These are phyloP conservation scores for Fusarium albosuccineum DNA, from an alignment of 2,329 filamentous ascomycete genomes.

Conservation along the genomic window DNA sequence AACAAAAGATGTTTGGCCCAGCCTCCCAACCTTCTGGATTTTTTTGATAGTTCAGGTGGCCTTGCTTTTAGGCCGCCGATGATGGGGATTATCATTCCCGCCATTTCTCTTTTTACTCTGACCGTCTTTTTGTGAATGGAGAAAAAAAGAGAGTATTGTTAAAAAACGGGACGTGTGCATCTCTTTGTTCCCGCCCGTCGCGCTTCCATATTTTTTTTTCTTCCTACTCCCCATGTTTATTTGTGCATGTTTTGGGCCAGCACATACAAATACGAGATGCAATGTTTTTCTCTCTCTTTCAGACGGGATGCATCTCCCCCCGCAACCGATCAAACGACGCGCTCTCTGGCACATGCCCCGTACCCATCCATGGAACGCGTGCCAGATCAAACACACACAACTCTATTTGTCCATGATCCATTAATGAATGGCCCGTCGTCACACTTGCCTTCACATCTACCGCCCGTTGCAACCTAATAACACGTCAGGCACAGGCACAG, in stretches of 20 bases:
- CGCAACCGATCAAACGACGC: constrained; percentile 42
- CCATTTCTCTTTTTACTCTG: constrained; percentile 1
- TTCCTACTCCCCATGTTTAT: constrained; percentile 29
- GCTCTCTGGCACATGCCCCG: constrained; percentile 16
- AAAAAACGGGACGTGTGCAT: not conserved
- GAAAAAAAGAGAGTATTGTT: not conserved
- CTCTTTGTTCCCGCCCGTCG: not conserved
- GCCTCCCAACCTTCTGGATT: constrained; percentile 6
- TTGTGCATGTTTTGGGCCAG: constrained; percentile 30
- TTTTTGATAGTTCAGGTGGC: not conserved
- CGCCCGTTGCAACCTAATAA: too few species aligned
- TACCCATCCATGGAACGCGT: constrained; percentile 25
- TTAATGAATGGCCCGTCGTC: not conserved
- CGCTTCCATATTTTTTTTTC: constrained; percentile 18
- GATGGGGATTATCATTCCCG: not conserved
- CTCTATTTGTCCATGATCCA: constrained; percentile 21
- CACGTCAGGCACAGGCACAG: too few species aligned
- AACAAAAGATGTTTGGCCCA: constrained; percentile 2
- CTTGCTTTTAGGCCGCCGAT: too few species aligned
- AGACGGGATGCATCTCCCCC: constrained; percentile 37
- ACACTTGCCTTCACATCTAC: not conserved
- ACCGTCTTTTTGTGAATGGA: constrained; percentile 3
- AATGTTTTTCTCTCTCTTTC: constrained; percentile 30
- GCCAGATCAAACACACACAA: constrained; percentile 24
- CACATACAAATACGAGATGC: constrained; percentile 24